Percentiles rank a stretch among this genome's conserved stretches.
phyloP scores from a whole-genome alignment of 805 yeast species.

The Zygosaccharomyces rouxii region DNA sequence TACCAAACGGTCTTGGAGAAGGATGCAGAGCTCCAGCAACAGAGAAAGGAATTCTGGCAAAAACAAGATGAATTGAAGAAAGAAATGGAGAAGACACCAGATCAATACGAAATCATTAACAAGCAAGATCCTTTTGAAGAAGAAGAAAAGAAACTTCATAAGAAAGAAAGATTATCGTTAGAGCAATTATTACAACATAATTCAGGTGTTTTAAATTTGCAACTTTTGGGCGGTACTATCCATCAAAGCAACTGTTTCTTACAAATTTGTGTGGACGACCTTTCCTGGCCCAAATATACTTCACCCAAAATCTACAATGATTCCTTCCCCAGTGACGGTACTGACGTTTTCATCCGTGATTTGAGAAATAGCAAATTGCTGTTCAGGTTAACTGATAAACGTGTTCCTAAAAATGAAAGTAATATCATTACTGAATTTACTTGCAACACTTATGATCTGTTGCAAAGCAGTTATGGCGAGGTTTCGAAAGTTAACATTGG shows the following conservation, averaged over 20 bases:
- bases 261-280: slow-evolving; percentile 63
- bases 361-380: slow-evolving; percentile 54
- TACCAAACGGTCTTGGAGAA: slow-evolving; percentile 43
- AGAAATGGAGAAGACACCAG: slow-evolving; percentile 52
- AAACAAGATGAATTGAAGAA: slow-evolving; percentile 49
- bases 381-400: slow-evolving; percentile 53
- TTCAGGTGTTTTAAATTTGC: slow-evolving; percentile 60
- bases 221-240: slow-evolving; percentile 47
- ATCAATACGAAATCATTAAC: slow-evolving; percentile 60
- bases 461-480: slow-evolving; percentile 44
- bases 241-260: slow-evolving; percentile 46
- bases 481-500: slow-evolving; percentile 46
- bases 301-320: slow-evolving; percentile 48
- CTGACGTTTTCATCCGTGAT: slow-evolving; percentile 66
- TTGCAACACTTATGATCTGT: slow-evolving; percentile 50
- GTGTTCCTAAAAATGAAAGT: slow-evolving; percentile 42
- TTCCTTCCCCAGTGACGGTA: slow-evolving; percentile 44
- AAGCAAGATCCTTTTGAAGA: slow-evolving; percentile 41
- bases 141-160: slow-evolving; percentile 26
- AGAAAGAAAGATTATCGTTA: slow-evolving; percentile 46
- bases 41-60: slow-evolving; percentile 37
- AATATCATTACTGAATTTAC: slow-evolving; percentile 50
- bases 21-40: slow-evolving; percentile 37
- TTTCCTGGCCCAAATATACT: slow-evolving; percentile 52
- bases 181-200: slow-evolving; percentile 48